Evolutionary conservation across 495 filamentous ascomycete genomes (phyloP).

Genomic region (Aspergillus indologenus): DNA sequence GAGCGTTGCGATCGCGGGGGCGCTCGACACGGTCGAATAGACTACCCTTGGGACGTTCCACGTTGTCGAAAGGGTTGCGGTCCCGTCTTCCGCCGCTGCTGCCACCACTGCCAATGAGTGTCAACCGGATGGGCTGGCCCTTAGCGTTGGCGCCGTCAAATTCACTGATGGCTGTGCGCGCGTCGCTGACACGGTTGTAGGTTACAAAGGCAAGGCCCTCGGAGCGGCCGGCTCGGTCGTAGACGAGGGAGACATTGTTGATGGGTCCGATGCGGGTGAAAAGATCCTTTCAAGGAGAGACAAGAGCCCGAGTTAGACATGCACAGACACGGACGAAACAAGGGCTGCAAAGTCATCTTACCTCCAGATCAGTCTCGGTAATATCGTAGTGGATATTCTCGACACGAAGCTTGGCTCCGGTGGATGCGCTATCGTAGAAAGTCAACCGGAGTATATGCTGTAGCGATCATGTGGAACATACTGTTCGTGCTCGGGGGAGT

Average conservation of each 20-base stretch:
- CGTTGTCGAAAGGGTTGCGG: slow-evolving; percentile 50
- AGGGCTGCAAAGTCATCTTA: slow-evolving; percentile 29
- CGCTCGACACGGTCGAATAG: slow-evolving; percentile 74
- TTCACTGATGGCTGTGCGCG: slow-evolving; percentile 69
- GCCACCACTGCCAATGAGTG: slow-evolving; percentile 59
- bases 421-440: slow-evolving; percentile 30
- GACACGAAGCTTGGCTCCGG: slow-evolving; percentile 72
- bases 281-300: slow-evolving; percentile 58
- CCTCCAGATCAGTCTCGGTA: slow-evolving; percentile 79
- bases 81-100: slow-evolving; percentile 48
- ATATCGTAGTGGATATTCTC: slow-evolving; percentile 95
- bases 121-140: slow-evolving; percentile 84
- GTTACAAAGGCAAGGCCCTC: slow-evolving; percentile 84
- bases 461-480: slow-evolving; percentile 34
- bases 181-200: slow-evolving; percentile 66
- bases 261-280: slow-evolving; percentile 77
- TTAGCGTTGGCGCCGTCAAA: slow-evolving; percentile 91
- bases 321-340: not conserved
- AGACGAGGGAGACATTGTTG: slow-evolving; percentile 65
- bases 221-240: slow-evolving; percentile 88
- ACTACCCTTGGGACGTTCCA: slow-evolving; percentile 62
- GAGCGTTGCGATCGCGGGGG: slow-evolving; percentile 33
- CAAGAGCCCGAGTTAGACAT: not conserved
- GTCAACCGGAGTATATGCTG: slow-evolving; percentile 9
- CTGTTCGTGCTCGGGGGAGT: slow-evolving; percentile 51